Evolutionary conservation across 805 yeast genomes (phyloP).

Genomic region (Kregervanrija delftensis): DNA sequence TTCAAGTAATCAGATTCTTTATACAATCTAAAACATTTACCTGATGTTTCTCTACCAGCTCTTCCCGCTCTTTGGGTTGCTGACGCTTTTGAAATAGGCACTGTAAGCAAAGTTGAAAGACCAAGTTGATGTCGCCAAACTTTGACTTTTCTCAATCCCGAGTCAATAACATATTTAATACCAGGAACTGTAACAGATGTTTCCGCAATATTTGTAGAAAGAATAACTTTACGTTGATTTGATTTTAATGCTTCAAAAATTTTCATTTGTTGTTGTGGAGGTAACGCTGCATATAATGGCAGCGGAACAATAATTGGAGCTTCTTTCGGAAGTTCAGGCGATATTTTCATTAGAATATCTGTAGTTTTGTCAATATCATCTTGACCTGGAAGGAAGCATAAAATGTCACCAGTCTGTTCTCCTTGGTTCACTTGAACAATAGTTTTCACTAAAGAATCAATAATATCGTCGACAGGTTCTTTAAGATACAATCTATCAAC

Average conservation of each 20-base stretch:
- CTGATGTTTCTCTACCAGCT: constrained; percentile 97
- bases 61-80: constrained; percentile 96
- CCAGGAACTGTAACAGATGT: constrained; percentile 96
- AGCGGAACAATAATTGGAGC: constrained; percentile 72
- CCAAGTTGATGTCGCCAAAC: constrained; percentile 94
- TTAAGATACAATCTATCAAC: constrained; percentile 67
- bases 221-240: constrained; percentile 74
- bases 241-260: constrained; percentile 64
- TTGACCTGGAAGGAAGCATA: constrained; percentile 92
- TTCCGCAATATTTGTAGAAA: constrained; percentile 96
- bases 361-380: constrained; percentile 92
- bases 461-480: constrained; percentile 70
- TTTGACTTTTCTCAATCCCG: constrained; percentile 88
- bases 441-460: constrained; percentile 68
- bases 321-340: constrained; percentile 61
- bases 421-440: constrained; percentile 72
- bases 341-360: constrained; percentile 47
- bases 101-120: constrained; percentile 83
- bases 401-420: constrained; percentile 84
- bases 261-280: constrained; percentile 73
- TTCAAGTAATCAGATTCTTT: constrained; percentile 62
- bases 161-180: constrained; percentile 84
- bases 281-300: constrained; percentile 91
- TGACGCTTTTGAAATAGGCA: constrained; percentile 89
- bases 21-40: constrained; percentile 82